Evolutionary conservation across 169 alveolate genomes (phyloP).

Genomic region (Sarcocystis neurona): DNA sequence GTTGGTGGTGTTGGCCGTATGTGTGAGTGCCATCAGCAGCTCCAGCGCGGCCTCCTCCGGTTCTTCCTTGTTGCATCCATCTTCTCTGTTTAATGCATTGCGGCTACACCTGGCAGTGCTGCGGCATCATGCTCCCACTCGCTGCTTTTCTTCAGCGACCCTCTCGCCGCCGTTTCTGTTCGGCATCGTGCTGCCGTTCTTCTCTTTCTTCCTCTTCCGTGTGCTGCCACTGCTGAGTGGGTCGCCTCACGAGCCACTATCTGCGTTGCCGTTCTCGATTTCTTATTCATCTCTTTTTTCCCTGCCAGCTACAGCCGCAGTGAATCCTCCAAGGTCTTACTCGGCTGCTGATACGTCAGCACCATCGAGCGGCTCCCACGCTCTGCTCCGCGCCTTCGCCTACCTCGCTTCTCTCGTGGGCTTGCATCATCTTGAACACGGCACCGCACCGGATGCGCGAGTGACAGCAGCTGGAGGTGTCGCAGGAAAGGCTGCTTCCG

Average conservation of each 20-base stretch:
- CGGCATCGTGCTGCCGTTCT: not conserved
- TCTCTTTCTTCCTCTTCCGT: slow-evolving; percentile 7
- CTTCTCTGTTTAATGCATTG: slow-evolving; percentile 11
- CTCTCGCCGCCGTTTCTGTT: not conserved
- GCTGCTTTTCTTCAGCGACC: not conserved
- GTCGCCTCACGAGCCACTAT: not conserved
- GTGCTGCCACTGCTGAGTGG: not conserved
- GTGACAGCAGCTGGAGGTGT: too few species aligned
- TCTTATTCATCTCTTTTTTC: not conserved
- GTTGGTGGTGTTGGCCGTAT: not conserved
- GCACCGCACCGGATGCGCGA: too few species aligned
- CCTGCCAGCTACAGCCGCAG: not conserved
- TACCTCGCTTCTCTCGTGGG: too few species aligned
- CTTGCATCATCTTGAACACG: too few species aligned
- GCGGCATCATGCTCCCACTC: not conserved
- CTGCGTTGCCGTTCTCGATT: not conserved
- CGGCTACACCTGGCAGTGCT: slow-evolving; percentile 19
- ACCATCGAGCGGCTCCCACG: not conserved
- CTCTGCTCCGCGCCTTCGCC: too few species aligned
- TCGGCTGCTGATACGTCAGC: not conserved
- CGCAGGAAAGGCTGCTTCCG: too few species aligned
- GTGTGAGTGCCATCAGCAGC: slow-evolving; percentile 6
- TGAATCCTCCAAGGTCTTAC: not conserved
- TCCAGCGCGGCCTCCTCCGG: not conserved
- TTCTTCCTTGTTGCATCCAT: not conserved